Conservation (phyloP, 1,139 yeast genomes). For the Nakaseomyces kungkrabaensis region DNA sequence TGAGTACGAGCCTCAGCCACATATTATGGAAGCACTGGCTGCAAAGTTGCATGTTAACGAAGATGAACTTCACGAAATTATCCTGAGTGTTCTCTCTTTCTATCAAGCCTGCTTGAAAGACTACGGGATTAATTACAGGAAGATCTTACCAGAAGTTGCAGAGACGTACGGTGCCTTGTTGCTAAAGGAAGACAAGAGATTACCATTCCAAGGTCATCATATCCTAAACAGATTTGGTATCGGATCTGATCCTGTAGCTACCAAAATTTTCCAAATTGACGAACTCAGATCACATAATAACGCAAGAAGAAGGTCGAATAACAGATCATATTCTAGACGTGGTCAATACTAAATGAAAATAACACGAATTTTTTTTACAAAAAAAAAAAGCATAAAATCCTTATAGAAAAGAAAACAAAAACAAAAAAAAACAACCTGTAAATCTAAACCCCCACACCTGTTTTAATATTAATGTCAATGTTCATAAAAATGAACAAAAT, state of each 20-base stretch:
- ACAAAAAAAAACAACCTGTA: too few relatives aligned
- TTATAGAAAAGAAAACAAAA: too few relatives aligned
- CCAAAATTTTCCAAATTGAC: constrained; percentile 10
- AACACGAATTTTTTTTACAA: neutral
- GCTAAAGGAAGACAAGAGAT: constrained; percentile 9
- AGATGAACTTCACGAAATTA: constrained; percentile 16
- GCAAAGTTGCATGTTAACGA: constrained; percentile 20
- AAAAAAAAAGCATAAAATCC: neutral
- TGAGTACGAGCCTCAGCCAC: constrained; percentile 26
- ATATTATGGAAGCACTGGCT: constrained; percentile 21
- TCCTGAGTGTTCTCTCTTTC: constrained; percentile 21
- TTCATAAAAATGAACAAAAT: too few relatives aligned
- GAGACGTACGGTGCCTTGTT: constrained; percentile 19
- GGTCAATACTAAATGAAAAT: neutral
- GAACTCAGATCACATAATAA: constrained; percentile 5
- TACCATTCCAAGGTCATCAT: constrained; percentile 16
- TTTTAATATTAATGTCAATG: too few relatives aligned
- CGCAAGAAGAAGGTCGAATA: neutral
- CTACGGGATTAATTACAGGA: constrained; percentile 16
- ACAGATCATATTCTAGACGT: neutral
- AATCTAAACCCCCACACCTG: too few relatives aligned
- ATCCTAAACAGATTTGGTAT: constrained; percentile 16
- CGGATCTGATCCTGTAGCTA: constrained; percentile 11
- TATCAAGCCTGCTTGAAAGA: constrained; percentile 20
- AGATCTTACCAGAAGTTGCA: constrained; percentile 18